phyloP scores from a whole-genome alignment of 1,284 basidiomycete species.

The Sanguinoderma infundibulare region DNA sequence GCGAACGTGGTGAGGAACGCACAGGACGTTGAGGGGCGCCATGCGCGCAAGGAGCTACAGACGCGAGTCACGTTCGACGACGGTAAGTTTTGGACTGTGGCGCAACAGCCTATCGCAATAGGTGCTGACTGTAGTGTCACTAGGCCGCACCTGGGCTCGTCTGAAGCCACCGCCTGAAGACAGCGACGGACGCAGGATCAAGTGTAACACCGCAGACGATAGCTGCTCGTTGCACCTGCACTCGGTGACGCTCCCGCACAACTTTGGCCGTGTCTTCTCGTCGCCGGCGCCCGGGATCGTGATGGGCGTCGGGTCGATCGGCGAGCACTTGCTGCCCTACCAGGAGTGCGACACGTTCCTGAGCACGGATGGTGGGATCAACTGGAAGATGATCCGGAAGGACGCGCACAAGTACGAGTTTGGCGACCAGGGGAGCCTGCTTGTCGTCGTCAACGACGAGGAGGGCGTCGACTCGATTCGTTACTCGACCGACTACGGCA shows the following conservation, averaged over 20 bases:
- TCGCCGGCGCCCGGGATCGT: constrained; percentile 93
- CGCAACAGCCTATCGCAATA: neutral
- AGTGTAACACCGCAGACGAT: constrained; percentile 63
- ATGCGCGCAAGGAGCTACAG: constrained; percentile 68
- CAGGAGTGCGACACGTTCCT: constrained; percentile 94
- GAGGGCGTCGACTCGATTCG: constrained; percentile 72
- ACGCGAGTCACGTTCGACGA: constrained; percentile 92
- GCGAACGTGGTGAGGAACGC: constrained; percentile 89
- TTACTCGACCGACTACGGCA: constrained; percentile 89
- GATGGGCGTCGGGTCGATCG: constrained; percentile 94
- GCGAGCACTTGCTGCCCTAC: constrained; percentile 74
- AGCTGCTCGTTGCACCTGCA: constrained; percentile 90
- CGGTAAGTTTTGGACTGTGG: constrained; percentile 47
- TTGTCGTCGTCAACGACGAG: constrained; percentile 90
- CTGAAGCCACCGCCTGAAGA: constrained; percentile 70
- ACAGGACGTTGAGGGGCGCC: constrained; percentile 75
- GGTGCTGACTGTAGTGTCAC: neutral
- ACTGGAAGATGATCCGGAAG: constrained; percentile 80
- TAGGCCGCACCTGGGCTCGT: constrained; percentile 77
- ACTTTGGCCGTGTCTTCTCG: constrained; percentile 92
- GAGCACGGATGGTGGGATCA: constrained; percentile 87
- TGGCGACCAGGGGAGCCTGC: constrained; percentile 86
- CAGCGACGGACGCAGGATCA: constrained; percentile 60
- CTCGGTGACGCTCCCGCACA: constrained; percentile 90
- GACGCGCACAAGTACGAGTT: constrained; percentile 96